Conservation (phyloP, 73 alveolate species). For the Paraurostyla sp. region DNA sequence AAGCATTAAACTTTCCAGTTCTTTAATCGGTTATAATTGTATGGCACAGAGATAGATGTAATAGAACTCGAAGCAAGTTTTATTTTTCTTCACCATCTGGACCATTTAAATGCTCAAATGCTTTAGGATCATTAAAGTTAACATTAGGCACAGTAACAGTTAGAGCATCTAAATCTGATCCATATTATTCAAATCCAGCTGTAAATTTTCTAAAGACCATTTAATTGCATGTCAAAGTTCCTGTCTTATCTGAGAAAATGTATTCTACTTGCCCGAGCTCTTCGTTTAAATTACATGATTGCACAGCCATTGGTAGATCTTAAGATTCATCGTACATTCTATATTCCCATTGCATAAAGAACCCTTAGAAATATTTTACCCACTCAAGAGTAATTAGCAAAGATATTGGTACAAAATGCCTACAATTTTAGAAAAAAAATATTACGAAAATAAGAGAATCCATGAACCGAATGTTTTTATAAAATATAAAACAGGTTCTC, state of each 20-base stretch:
- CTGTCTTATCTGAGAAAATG: constrained; percentile 92
- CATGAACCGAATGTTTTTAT: constrained; percentile 76
- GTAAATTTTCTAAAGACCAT: constrained; percentile 81
- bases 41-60: constrained; percentile 61
- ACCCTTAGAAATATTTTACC: constrained; percentile 88
- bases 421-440: not conserved
- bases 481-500: not conserved
- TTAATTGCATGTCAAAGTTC: constrained; percentile 90
- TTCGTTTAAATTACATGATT: constrained; percentile 84
- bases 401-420: constrained; percentile 93
- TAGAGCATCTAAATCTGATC: constrained; percentile 25
- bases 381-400: constrained; percentile 91
- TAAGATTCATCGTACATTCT: constrained; percentile 64
- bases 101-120: not conserved
- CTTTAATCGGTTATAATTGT: constrained; percentile 72
- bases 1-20: constrained; percentile 76
- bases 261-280: constrained; percentile 90
- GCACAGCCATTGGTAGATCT: constrained; percentile 76
- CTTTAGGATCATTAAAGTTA: not conserved
- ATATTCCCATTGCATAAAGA: constrained; percentile 81
- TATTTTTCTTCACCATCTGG: not conserved
- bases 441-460: constrained; percentile 80
- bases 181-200: constrained; percentile 78
- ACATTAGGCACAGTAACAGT: not conserved
- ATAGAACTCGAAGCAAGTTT: not conserved